These are phyloP conservation scores for Candida dendrica DNA, from an alignment of 805 yeast genomes.

Conservation along the genomic window DNA sequence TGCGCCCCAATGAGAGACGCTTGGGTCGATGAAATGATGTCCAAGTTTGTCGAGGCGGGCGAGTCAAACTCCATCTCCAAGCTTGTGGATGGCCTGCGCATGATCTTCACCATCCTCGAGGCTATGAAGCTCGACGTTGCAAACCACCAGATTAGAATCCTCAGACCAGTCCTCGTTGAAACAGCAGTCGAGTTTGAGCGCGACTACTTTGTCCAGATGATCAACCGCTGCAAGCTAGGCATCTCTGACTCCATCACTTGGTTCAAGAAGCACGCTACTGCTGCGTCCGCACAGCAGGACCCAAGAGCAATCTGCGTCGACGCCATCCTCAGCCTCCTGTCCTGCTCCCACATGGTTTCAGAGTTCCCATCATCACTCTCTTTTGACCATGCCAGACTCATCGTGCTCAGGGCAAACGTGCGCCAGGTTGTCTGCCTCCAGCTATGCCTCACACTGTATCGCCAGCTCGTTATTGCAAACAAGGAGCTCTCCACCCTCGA, in stretches of 20 bases:
- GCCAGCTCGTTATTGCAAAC: slow-evolving; percentile 48
- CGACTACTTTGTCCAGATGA: slow-evolving; percentile 73
- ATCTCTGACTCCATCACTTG: slow-evolving; percentile 22
- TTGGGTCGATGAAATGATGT: slow-evolving; percentile 80
- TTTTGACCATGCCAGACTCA: slow-evolving; percentile 76
- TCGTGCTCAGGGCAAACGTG: slow-evolving; percentile 75
- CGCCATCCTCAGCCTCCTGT: slow-evolving; percentile 55
- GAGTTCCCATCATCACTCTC: slow-evolving; percentile 81
- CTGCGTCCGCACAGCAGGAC: slow-evolving; percentile 7
- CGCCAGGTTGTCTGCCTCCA: slow-evolving; percentile 78
- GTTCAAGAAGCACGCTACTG: slow-evolving; percentile 8
- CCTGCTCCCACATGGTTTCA: slow-evolving; percentile 73
- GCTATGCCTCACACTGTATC: slow-evolving; percentile 64
- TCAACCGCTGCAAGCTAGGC: slow-evolving; percentile 29
- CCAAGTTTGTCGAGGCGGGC: slow-evolving; percentile 31
- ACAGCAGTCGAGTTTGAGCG: slow-evolving; percentile 86
- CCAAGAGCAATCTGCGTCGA: slow-evolving; percentile 36
- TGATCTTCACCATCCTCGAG: slow-evolving; percentile 76
- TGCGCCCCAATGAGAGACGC: slow-evolving; percentile 95
- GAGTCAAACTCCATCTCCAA: slow-evolving; percentile 24
- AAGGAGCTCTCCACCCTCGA: not conserved
- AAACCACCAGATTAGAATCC: slow-evolving; percentile 82
- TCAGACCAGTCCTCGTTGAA: slow-evolving; percentile 77
- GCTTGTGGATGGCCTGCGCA: slow-evolving; percentile 69
- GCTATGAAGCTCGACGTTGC: slow-evolving; percentile 95